Conservation (phyloP, 805 yeast genomes). For the Metschnikowia dekortorum region DNA sequence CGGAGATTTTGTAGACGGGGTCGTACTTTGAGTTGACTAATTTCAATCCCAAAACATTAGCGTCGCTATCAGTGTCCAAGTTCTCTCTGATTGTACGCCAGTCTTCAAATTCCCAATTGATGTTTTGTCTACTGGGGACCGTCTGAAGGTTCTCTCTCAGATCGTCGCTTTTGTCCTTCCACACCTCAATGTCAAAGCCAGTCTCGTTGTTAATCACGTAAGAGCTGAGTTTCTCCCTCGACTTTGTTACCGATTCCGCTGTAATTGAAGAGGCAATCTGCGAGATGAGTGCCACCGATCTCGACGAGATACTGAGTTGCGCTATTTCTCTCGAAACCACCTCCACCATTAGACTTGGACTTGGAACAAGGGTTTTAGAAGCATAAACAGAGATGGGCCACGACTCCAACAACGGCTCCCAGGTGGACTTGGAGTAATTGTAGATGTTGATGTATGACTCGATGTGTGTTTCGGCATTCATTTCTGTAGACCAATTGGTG, state of each 20-base stretch:
- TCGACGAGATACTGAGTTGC: constrained; percentile 76
- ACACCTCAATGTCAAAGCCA: constrained; percentile 73
- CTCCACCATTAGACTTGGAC: constrained; percentile 54
- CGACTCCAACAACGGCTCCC: constrained; percentile 94
- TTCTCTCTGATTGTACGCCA: constrained; percentile 86
- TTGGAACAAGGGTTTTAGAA: constrained; percentile 44
- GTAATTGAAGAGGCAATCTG: constrained; percentile 60
- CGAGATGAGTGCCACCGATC: constrained; percentile 72
- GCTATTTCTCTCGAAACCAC: constrained; percentile 72
- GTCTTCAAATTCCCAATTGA: constrained; percentile 92
- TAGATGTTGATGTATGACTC: constrained; percentile 70
- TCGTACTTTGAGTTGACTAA: constrained; percentile 55
- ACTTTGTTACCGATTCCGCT: constrained; percentile 49
- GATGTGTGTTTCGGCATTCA: constrained; percentile 63
- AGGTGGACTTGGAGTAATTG: constrained; percentile 82
- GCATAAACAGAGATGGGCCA: constrained; percentile 77
- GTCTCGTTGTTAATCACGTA: constrained; percentile 79
- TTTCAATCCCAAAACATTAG: constrained; percentile 60
- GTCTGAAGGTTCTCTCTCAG: constrained; percentile 24
- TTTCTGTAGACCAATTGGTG: constrained; percentile 81
- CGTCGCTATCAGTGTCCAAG: constrained; percentile 58
- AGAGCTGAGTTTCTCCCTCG: constrained; percentile 79
- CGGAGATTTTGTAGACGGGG: constrained; percentile 53
- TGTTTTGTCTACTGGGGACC: constrained; percentile 45
- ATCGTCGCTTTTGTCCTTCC: constrained; percentile 54